Percentiles rank a stretch among this genome's conserved stretches.
Conservation (phyloP, 2,329 filamentous ascomycete genomes). For the Aspergillus amoenus region DNA sequence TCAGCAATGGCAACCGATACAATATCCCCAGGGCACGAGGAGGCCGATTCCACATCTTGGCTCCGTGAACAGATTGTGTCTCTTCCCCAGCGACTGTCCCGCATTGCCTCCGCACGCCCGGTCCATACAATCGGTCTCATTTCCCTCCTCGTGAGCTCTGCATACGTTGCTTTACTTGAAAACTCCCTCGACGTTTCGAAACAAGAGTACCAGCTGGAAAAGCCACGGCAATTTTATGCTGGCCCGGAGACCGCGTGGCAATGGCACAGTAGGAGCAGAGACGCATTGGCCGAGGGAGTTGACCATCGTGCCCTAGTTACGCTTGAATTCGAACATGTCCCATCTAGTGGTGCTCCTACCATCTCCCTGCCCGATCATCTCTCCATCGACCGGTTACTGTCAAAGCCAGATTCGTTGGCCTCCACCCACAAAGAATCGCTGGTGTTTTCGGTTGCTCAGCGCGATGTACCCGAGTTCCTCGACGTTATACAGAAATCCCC, state of each 20-base stretch:
- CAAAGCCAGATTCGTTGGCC: background rate
- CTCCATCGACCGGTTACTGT: background rate
- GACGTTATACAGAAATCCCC: background rate
- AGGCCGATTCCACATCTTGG: background rate
- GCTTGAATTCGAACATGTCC: background rate
- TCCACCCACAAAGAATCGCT: background rate
- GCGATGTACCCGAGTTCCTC: background rate
- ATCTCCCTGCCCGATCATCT: background rate
- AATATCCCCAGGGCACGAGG: background rate
- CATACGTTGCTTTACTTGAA: background rate
- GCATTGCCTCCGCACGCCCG: background rate
- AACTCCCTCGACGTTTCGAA: background rate
- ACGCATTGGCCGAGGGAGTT: background rate
- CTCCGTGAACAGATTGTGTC: background rate
- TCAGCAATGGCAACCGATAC: background rate
- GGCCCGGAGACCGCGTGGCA: background rate
- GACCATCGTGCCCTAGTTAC: background rate
- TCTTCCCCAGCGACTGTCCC: background rate
- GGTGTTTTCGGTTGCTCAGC: background rate
- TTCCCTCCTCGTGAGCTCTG: slow-evolving; percentile 1
- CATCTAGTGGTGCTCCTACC: background rate
- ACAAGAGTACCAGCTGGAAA: background rate
- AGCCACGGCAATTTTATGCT: background rate
- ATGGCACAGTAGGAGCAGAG: background rate
- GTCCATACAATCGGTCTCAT: background rate